These are phyloP conservation scores for Bonnemaisonia californica DNA, from an alignment of 31 red algal species.

Conservation along the genomic window DNA sequence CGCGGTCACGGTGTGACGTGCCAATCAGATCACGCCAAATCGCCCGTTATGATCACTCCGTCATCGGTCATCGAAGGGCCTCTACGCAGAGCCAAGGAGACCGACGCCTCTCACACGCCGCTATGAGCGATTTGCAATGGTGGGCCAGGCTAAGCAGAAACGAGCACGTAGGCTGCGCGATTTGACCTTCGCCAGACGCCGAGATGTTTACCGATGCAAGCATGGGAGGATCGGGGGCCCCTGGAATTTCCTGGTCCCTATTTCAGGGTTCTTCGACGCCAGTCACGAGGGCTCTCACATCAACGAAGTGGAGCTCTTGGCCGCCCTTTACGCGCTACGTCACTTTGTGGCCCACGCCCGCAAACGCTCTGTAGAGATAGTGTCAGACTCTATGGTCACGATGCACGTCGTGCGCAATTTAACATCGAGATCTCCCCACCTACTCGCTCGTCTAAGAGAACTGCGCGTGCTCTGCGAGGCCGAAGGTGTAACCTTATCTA, in stretches of 20 bases:
- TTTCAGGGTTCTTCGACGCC: background rate
- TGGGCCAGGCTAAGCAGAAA: no score
- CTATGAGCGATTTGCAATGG: no score
- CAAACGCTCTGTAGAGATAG: background rate
- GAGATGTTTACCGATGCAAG: no score
- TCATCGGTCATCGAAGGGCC: no score
- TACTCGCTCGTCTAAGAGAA: no score
- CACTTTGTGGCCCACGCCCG: conserved; percentile 2
- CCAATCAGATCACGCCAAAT: no score
- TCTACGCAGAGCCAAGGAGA: no score
- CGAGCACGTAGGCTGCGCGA: no score
- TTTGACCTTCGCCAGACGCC: no score
- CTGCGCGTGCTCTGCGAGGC: conserved; percentile 3
- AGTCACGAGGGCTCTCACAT: conserved; percentile 10
- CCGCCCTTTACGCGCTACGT: background rate
- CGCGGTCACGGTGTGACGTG: no score
- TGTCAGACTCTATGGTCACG: conserved; percentile 11
- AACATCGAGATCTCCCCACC: conserved; percentile 4
- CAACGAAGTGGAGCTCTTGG: conserved; percentile 1
- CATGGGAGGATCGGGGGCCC: background rate
- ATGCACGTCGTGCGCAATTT: conserved; percentile 16
- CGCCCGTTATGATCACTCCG: no score
- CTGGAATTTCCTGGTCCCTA: conserved; percentile 1
- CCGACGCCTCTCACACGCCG: no score
- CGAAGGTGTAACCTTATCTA: background rate